Base-by-base conservation (phyloP, 768 basidiomycete species). In the Chiua virens region DNA sequence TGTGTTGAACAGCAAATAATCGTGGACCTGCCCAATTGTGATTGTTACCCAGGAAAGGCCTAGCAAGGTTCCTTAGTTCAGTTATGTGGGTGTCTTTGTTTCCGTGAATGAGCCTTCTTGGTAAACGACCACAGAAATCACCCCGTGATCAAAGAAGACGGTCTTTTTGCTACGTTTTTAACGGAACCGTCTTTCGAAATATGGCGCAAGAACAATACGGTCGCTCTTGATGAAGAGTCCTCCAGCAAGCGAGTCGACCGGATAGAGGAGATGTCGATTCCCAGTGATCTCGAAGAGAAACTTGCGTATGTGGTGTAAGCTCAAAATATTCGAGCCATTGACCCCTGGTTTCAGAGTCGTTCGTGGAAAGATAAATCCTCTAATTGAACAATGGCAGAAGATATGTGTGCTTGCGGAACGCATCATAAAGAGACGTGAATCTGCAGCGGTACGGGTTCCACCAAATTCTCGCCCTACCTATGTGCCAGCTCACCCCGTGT, bases 351-450 rank as follows among this genome's bases (percentile, higher is more conserved):
- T 30, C 64, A 94, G 92, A 30, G 73, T 81, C 37, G 80, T 94
- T n/a, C 85, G 91, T 45, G 77, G 79, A 41, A 89, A 83, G 67
- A 72, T 96, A n/a, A 78, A 73, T 39, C 75, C 82, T 3, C 73
- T 96, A 36, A 88, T 98, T 52, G 92, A 92, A 52, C 86, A 90
- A 54, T 97, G 94, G 91, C 90, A 94, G 61, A 86, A 87, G 62
- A 85, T 98, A 64, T 91, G 90, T 66, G 73, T 90, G 49, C 78
- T 93, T 48, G 80, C 86, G 18, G 96, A 98, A 72, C 87, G 93
- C 54, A 81, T 92, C 56, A 81, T 96, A 48, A 92, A 87, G 70
- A 83, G 95, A 72, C 83, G 91, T 63, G 89, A 95, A 78, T 88
- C 92, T 72, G 87, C 89, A 75, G 87, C 89, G 79, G 91, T 89